Base-by-base conservation (phyloP, 305 asterid species). In the Lippia alba region DNA sequence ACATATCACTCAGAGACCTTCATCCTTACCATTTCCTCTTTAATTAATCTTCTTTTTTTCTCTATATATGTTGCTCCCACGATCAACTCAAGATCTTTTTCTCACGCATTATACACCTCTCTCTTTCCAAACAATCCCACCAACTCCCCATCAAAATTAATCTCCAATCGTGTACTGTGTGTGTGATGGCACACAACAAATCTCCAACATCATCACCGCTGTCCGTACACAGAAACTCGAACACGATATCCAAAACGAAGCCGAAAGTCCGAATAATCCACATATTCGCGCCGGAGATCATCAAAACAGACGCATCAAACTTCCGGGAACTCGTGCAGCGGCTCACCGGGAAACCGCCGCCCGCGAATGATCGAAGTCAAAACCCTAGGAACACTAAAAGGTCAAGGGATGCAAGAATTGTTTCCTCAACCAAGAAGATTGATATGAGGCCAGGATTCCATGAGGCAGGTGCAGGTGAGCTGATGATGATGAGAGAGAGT, bases 201-300 rank as follows among this genome's bases (percentile, higher is more conserved):
- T 3, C 30, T 24, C 30, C 30, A 24, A 39, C 10, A 39, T 39
- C 83, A 53, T 54, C 89, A 64, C 20, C 81, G 59, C 79, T 78
- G 7, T 36, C 82, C 59, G 51, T 87, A 76, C 86, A 84, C 85
- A 91, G 70, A 66, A 80, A 76, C n/a, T 86, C 96, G 15, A 96
- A 86, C 8, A 72, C 69, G 0, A 86, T 89, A 61, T 80, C 90
- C 11, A 94, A 91, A 80, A 11, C 64, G 63, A 90, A 85, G 84
- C 99, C 96, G 4, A 83, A 87, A 70, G 84, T 94, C 61, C 90
- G 97, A 44, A 90, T 94, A 71, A 94, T 94, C 70, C 99, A 94
- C 91, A 87, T 94, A 64, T 92, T 88, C 64, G 94, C 99, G 10
- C 99, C 99, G 0, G 96, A 92, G 81, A 87, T 94, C 72, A 94